phyloP scores from a whole-genome alignment of 179 eudicot species.

The Camellia oleifera region DNA sequence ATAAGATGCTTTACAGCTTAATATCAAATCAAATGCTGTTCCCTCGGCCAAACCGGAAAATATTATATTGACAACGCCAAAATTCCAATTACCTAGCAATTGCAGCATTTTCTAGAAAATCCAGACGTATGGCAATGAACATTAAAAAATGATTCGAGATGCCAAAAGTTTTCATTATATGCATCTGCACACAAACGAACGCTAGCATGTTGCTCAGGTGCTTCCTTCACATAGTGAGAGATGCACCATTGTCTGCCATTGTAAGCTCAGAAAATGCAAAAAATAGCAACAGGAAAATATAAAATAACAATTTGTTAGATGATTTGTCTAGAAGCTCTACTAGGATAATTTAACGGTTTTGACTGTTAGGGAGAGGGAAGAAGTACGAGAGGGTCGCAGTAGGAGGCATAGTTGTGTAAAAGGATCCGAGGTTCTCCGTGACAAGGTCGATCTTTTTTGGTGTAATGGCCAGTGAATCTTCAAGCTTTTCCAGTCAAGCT shows the following conservation, averaged over 20 bases:
- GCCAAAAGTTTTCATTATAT: neutral
- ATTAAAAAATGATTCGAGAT: neutral
- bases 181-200: constrained; percentile 3
- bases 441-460: too few species aligned
- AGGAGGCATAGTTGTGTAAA: neutral
- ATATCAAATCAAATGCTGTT: too few species aligned
- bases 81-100: neutral
- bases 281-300: neutral
- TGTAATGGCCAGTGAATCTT: neutral
- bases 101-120: neutral
- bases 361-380: too few species aligned
- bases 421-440: neutral
- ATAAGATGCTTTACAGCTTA: too few species aligned
- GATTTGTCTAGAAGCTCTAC: neutral
- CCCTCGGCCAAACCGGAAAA: neutral
- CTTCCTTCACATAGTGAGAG: constrained; percentile 60
- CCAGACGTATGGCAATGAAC: neutral
- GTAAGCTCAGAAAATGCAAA: constrained; percentile 20
- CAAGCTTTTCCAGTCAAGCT: neutral
- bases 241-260: constrained; percentile 83
- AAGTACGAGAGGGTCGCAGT: neutral
- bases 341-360: neutral
- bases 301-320: neutral
- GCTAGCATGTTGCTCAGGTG: neutral
- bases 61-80: neutral